Evolutionary conservation across 805 yeast species (phyloP).

Genomic region (Starmera caribaea): DNA sequence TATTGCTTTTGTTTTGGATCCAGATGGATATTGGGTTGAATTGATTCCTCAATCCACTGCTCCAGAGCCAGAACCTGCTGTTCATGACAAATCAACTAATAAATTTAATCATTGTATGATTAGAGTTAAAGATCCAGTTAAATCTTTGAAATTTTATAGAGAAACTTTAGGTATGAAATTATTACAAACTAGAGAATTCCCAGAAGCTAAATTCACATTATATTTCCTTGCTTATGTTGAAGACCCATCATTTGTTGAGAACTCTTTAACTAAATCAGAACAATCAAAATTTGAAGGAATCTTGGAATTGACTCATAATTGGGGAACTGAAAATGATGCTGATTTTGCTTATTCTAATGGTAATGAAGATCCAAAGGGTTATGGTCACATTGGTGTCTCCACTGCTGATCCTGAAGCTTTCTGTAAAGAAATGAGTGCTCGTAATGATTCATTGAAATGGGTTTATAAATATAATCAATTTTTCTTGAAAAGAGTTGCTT

Average conservation of each 20-base stretch:
- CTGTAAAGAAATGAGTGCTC: slow-evolving; percentile 37
- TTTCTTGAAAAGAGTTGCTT: slow-evolving; percentile 51
- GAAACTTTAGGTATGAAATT: slow-evolving; percentile 77
- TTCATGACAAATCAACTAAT: slow-evolving; percentile 25
- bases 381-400: slow-evolving; percentile 75
- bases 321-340: slow-evolving; percentile 84
- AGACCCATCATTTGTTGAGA: slow-evolving; percentile 32
- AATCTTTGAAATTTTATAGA: slow-evolving; percentile 69
- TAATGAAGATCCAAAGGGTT: slow-evolving; percentile 72
- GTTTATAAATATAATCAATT: slow-evolving; percentile 47
- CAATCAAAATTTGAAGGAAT: slow-evolving; percentile 52
- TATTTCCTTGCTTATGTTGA: slow-evolving; percentile 77
- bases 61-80: slow-evolving; percentile 25
- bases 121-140: slow-evolving; percentile 76
- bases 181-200: slow-evolving; percentile 43
- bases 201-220: slow-evolving; percentile 69
- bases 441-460: slow-evolving; percentile 50
- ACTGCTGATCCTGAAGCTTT: slow-evolving; percentile 51
- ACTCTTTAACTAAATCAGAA: slow-evolving; percentile 21
- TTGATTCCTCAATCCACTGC: slow-evolving; percentile 46
- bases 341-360: slow-evolving; percentile 77
- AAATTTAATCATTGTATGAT: slow-evolving; percentile 87
- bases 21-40: slow-evolving; percentile 97
- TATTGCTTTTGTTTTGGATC: slow-evolving; percentile 92
- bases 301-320: slow-evolving; percentile 87